Base-by-base conservation (phyloP, 345 rosid genomes). In the Acer campestre region DNA sequence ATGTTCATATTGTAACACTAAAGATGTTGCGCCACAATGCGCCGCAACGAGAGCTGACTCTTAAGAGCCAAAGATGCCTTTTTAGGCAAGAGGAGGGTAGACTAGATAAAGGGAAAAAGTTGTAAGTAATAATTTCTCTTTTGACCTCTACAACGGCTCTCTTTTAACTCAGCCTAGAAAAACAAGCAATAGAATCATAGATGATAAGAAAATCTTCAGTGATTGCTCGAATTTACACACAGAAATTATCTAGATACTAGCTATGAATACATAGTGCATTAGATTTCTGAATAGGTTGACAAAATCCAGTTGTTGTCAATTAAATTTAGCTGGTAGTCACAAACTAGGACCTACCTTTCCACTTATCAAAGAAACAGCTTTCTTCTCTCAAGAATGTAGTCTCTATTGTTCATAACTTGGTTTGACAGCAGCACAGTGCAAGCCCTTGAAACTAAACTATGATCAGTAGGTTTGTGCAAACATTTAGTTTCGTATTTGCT, bases 91-190 rank as follows among this genome's bases (percentile, higher is more conserved):
- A 12, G 38, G 23, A 29, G 48, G 71, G 29, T 10, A 29, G 8
- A 17, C 13, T 12, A 35, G 10, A 67, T 48, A 5, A 5, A 38
- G 27, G 7, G 11, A 64, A 23, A 65, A 51, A 51, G 64, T 51
- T 8, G 61, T 3, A 49, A 48, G 71, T 62, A 53, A 74, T 65
- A 14, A 65, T 66, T 51, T 64, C 69, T 63, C 70, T 65, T 27
- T 74, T 62, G 77, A 63, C 63, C 61, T 2, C 44, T 55, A 44
- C 4, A 48, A 7, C 46, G 46, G 46, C 46, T 46, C 29, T n/a
- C 23, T 29, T 74, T 48, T 10, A 61, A 73, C 40, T 63, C 70
- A 25, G 12, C 63, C 48, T 56, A 35, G 42, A 38, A 38, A 38
- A 35, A 25, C 62, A 53, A 7, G 17, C 13, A 35, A 35, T 35